phyloP scores from a whole-genome alignment of 768 basidiomycete species.

The Termitomyces sp. region DNA sequence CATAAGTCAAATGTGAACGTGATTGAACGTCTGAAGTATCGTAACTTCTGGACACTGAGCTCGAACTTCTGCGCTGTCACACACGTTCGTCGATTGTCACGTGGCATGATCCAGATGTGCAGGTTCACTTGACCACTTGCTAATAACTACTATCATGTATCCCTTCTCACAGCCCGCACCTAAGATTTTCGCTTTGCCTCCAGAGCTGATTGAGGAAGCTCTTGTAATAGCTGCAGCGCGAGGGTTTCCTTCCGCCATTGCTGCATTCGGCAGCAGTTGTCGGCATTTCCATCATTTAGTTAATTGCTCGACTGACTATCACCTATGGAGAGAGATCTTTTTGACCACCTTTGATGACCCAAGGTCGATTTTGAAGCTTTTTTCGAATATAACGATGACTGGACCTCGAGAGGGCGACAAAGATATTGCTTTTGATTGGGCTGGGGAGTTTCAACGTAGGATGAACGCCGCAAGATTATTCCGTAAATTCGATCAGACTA shows the following conservation, averaged over 20 bases:
- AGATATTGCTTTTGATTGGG: slow-evolving; percentile 13
- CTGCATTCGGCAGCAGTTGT: slow-evolving; percentile 12
- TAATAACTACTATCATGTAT: slow-evolving; percentile 3
- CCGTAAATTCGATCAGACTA: background rate
- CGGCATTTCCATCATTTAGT: slow-evolving; percentile 13
- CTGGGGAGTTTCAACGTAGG: slow-evolving; percentile 15
- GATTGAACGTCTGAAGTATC: no score
- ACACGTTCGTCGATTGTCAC: background rate
- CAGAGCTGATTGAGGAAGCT: slow-evolving; percentile 15
- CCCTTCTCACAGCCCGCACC: slow-evolving; percentile 1
- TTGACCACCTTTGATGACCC: slow-evolving; percentile 47
- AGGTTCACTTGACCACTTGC: background rate
- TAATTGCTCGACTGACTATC: slow-evolving; percentile 11
- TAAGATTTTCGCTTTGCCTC: slow-evolving; percentile 12
- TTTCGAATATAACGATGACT: slow-evolving; percentile 4
- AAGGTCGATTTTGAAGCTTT: slow-evolving; percentile 17
- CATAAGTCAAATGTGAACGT: no score
- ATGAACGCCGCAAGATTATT: slow-evolving; percentile 12
- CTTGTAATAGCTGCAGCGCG: slow-evolving; percentile 11
- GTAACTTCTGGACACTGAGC: no score
- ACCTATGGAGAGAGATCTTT: slow-evolving; percentile 44
- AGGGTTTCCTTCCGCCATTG: slow-evolving; percentile 12
- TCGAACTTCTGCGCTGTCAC: no score
- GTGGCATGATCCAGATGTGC: no score
- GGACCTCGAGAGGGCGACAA: background rate